Evolutionary conservation across 805 yeast genomes (phyloP), one percentile per base, ranked within the genome.

Genomic region (Metschnikowia peoriensis): DNA sequence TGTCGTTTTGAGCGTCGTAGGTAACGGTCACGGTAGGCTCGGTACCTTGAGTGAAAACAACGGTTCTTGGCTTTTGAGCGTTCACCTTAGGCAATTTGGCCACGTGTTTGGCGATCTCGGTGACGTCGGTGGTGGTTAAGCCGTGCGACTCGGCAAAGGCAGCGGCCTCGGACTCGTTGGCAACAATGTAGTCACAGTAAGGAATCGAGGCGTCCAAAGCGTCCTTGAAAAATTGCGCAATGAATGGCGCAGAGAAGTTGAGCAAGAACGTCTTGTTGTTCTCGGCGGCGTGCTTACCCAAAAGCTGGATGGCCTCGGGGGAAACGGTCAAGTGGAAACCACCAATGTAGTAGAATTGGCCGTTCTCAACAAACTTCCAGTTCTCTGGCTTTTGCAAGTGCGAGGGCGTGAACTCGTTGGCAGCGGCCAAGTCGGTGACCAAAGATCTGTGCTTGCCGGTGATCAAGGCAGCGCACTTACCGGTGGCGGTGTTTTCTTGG

Each of bases 281-380:
- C 55, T 78, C 88, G 56, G 94, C 88, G 59, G 98, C 97, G 69
- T 94, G 97, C 74, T 90, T 81, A 62, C 97, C 99, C 64, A 94
- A 80, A 54, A 85, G 84, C 62, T 81, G 78, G 66, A 94, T 94
- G 52, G 99, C 97, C 54, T 86, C 96, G 60, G 97, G 97, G 60
- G 96, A 89, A 52, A 94, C 99, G 52, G 99, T 94, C 75, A 94
- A 81, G 74, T 94, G 99, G 89, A 85, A 94, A n/a, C 99, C 99
- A 66, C 98, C 99, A 67, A 94, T 88, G 82, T 94, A 94, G 80
- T 76, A 94, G 65, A 78, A 80, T 70, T 84, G 78, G 55, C 93
- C 98, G 47, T 76, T 78, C 73, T 89, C 91, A 56, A 94, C 96
- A 54, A 78, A 74, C 59, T 75, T 76, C 97, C 97, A 92, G 81